A percentile compares a stretch with the other conserved stretches of the same genome.
Evolutionary conservation across 306 rosid genomes (phyloP).

Genomic region (Cucurbita maxima): DNA sequence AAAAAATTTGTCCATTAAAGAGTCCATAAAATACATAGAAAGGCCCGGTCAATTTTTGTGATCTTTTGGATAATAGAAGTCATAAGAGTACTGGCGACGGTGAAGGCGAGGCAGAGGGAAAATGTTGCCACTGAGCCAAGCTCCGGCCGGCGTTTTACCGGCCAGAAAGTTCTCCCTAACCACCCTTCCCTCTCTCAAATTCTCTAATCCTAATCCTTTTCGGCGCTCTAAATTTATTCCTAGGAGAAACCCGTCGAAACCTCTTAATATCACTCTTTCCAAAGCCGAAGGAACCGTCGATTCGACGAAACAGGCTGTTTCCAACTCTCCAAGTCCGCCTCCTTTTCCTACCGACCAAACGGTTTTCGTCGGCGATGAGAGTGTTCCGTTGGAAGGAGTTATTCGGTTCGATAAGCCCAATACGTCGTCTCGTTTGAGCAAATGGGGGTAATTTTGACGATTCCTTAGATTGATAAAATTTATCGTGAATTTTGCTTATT

Average conservation of each 20-base stretch:
- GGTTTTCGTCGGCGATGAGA: conserved; percentile 47
- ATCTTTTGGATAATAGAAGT: not conserved
- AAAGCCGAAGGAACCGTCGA: conserved; percentile 43
- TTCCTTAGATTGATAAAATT: not conserved
- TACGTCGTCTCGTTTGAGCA: conserved; percentile 37
- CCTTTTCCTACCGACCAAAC: conserved; percentile 30
- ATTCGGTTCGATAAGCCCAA: conserved; percentile 76
- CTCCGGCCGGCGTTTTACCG: conserved; percentile 37
- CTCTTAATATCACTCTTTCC: conserved; percentile 33
- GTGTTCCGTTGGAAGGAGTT: conserved; percentile 84
- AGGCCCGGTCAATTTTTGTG: not conserved
- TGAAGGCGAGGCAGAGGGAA: not conserved
- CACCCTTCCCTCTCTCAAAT: conserved; percentile 18
- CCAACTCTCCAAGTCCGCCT: conserved; percentile 18
- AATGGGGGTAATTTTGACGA: conserved; percentile 58
- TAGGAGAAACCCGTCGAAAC: conserved; percentile 14
- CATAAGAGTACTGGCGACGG: not conserved
- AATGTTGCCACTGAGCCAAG: conserved; percentile 46
- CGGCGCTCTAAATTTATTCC: conserved; percentile 23
- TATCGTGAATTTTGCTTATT: not conserved
- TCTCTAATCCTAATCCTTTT: conserved; percentile 29
- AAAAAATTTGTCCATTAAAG: not conserved
- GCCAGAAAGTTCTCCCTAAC: conserved; percentile 24
- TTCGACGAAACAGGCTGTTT: conserved; percentile 23
- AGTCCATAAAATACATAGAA: not conserved